Base-by-base conservation (phyloP, 495 filamentous ascomycete genomes). In the Jackrogersella multiformis region DNA sequence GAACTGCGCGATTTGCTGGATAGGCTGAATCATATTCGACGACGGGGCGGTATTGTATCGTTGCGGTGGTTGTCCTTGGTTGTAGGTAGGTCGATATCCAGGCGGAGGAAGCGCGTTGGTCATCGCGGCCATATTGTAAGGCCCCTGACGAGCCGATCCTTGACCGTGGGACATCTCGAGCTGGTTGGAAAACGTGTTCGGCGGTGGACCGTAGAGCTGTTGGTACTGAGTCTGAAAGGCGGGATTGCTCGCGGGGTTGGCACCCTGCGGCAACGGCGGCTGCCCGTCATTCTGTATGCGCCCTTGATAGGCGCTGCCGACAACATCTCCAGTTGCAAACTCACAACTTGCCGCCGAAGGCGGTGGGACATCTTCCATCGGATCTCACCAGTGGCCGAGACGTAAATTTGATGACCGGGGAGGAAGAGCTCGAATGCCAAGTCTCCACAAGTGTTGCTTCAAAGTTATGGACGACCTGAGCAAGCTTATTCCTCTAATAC, bases 1-100 rank as follows among this genome's bases (percentile, higher is more conserved):
- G 48, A 75, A 84, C 51, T 84, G 85, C n/a, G 77, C 61, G 35
- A 78, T 78, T 54, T 82, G 80, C 56, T 76, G 77, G n/a, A 80
- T 68, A 39, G 79, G 79, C 52, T 78, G 78, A 30, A 81, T 75
- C 42, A 82, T 73, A 24, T 65, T 69, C 18, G 83, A 71, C 21
- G 79, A 73, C 18, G 80, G 75, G 38, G 72, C 72, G 23, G 73
- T 69, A 49, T 74, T 76, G 70, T 77, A 82, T 68, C 79, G 67
- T 18, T 79, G 81, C 39, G 70, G 81, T 24, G 73, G 72, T 45
- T 60, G 75, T 62, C 59, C 74, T 63, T 51, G 59, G 41, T 61
- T 78, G 74, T 76, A 76, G 15, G 61, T 64, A 36, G 71, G 54
- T 56, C 76, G 72, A 65, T 82, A 82, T 13, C 58, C 68, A 16